These are phyloP conservation scores for Zymoseptoria ardabiliae DNA, from an alignment of 2,329 filamentous ascomycete genomes.

Conservation along the genomic window DNA sequence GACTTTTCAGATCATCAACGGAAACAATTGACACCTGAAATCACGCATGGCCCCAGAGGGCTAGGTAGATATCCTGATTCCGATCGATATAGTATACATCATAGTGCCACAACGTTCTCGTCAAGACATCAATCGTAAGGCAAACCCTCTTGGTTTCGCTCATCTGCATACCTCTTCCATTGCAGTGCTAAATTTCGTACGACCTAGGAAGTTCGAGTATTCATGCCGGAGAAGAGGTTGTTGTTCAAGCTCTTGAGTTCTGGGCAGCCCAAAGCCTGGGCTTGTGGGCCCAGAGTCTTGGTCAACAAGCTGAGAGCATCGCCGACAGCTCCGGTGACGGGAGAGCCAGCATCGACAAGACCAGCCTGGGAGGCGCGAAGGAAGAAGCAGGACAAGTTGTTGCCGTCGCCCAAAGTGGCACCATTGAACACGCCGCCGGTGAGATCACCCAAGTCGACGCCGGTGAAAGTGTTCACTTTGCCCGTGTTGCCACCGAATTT, in stretches of 20 bases:
- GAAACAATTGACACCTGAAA: too few species aligned
- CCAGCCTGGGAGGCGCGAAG: slow-evolving; percentile 20
- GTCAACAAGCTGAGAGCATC: slow-evolving; percentile 7
- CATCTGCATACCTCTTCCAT: not conserved
- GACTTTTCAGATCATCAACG: not conserved
- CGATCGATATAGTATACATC: not conserved
- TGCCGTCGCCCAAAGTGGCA: slow-evolving; percentile 18
- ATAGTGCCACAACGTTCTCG: not conserved
- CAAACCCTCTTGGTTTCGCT: not conserved
- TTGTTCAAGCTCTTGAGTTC: slow-evolving; percentile 12
- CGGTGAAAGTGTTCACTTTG: slow-evolving; percentile 26
- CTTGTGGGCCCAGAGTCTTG: slow-evolving; percentile 9
- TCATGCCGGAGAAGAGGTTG: slow-evolving; percentile 5
- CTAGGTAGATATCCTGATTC: too few species aligned
- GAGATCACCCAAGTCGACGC: slow-evolving; percentile 28
- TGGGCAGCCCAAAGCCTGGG: slow-evolving; percentile 7
- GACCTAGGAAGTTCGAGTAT: not conserved
- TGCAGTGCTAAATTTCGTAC: not conserved
- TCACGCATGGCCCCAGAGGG: too few species aligned
- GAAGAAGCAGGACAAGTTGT: slow-evolving; percentile 31
- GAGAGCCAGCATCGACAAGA: slow-evolving; percentile 21
- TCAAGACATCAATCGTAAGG: not conserved
- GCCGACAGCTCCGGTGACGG: slow-evolving; percentile 9
- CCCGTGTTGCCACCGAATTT: slow-evolving; percentile 28
- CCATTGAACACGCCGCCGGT: slow-evolving; percentile 38